Evolutionary conservation across 2,329 filamentous ascomycete genomes (phyloP).

Genomic region (Diaporthe sp.): DNA sequence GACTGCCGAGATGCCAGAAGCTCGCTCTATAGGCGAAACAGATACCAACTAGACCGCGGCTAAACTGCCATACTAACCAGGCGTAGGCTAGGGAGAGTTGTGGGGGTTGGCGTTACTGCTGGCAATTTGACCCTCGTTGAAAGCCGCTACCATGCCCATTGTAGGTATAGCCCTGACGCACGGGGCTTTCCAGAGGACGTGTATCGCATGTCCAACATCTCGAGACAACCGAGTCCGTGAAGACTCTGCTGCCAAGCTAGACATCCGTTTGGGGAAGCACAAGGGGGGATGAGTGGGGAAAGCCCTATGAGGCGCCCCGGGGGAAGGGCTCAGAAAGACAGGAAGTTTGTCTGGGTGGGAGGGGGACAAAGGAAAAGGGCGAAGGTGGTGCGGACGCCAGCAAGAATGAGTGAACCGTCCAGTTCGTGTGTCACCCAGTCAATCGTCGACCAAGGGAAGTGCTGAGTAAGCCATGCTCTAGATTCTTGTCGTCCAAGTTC

Average conservation of each 20-base stretch:
- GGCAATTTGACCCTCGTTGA: not conserved
- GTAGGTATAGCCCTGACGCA: constrained; percentile 25
- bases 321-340: not conserved
- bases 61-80: not conserved
- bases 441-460: not conserved
- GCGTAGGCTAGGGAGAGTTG: not conserved
- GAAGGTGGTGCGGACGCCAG: not conserved
- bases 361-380: not conserved
- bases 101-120: not conserved
- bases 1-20: constrained; percentile 19
- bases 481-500: not conserved
- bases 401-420: not conserved
- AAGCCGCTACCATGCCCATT: constrained; percentile 25
- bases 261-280: not conserved
- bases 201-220: not conserved
- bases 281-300: not conserved
- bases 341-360: not conserved
- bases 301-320: too few species aligned
- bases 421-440: not conserved
- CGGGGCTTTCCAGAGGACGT: not conserved
- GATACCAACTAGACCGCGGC: not conserved
- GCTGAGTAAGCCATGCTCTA: not conserved
- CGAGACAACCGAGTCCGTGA: not conserved
- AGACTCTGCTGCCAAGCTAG: not conserved
- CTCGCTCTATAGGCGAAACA: constrained; percentile 24